Evolutionary conservation across 2,329 filamentous ascomycete species (phyloP), one percentile per base, ranked within the genome.

Genomic region (Sarocladiaceae sp.): DNA sequence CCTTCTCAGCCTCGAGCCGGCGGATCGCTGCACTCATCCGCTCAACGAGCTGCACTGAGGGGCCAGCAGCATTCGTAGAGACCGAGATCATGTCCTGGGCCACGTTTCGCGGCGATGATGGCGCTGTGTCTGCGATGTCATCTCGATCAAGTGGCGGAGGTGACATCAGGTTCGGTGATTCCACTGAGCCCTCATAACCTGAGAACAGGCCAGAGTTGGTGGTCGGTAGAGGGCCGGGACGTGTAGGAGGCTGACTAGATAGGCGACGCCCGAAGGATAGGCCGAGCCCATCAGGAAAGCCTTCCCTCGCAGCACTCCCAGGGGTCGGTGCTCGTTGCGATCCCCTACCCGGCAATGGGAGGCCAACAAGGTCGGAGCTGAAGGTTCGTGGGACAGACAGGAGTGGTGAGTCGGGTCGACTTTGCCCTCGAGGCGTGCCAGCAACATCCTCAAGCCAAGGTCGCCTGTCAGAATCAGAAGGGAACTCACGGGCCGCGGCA

Each of bases 11-110:
- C 60, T 98, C 93, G 0, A 98, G 72, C 5, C 91, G 80, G 9
- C 93, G 85, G 34, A 98, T 90, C 0, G 89, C 88, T 3, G 90
- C 88, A 57, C 87, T 94, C 88, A 98, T 95, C 44, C 91, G 80
- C 66, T 97, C 93, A 13, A 98, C 90, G 1, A 98, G 78, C 64
- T 97, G 91, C 1, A 98, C 91, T 0, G 85, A 91, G 0, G 93
- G 93, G 0, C 93, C 93, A 0, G 91, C 90, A 1, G 83, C 91
- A 7, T 88, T 85, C 0, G 91, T 96, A 1, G 89, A 95, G 6
- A 88, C 86, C 2, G 88, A 94, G 23, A 93, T 78, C 69, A 95
- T 85, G 56, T 95, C 90, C 53, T 89, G 85, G 47, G 86, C 76
- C 6, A 84, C 80, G 47, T 83, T 81, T 31, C 80, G 80, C 1